Evolutionary conservation across 495 filamentous ascomycete genomes (phyloP), one percentile per base, ranked within the genome.

Genomic region (Penicillium roqueforti): DNA sequence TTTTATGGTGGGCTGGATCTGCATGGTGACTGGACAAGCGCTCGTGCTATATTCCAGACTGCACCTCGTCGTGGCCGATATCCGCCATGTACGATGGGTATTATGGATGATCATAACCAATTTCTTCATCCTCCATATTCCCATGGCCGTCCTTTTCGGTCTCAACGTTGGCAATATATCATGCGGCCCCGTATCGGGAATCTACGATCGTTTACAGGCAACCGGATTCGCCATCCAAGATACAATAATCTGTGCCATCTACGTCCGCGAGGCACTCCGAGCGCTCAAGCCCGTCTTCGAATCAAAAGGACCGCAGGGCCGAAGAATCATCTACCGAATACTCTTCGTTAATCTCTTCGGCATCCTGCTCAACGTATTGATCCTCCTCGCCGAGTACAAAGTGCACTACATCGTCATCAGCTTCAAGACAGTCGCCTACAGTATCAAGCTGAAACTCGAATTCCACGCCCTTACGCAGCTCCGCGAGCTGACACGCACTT

Each of bases 41-140:
- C 47, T 87, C 8, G 83, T 87, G 6, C 73, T 87, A 11, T 88
- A 81, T 58, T 86, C 83, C 3, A 77, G 85, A 4, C 77, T 88
- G 0, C 80, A 86, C 51, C 71, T 87, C 28, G 69, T 88, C 6
- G 69, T 78, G 23, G 6, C 39, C 23, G 47, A 50, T 22, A 16
- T 50, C 36, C 34, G 47, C 4, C 47, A 39, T 25, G 29, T 50
- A 4, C 78, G 87, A 0, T 60, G 62, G 28, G 65, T 85, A 0
- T 70, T 80, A 1, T 71, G 47, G 54, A 79, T 85, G 73, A 85
- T 87, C 42, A 74, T 84, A 28, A 28, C 75, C 60, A 72, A 81
- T 61, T 70, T 69, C 5, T 9, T 81, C 31, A 34, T 80, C 29
- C 61, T 81, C 13, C 55, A 68, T 56, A 60, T 78, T 1, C 77